phyloP scores from a whole-genome alignment of 208 protist genomes.

The Lotmaria passim region DNA sequence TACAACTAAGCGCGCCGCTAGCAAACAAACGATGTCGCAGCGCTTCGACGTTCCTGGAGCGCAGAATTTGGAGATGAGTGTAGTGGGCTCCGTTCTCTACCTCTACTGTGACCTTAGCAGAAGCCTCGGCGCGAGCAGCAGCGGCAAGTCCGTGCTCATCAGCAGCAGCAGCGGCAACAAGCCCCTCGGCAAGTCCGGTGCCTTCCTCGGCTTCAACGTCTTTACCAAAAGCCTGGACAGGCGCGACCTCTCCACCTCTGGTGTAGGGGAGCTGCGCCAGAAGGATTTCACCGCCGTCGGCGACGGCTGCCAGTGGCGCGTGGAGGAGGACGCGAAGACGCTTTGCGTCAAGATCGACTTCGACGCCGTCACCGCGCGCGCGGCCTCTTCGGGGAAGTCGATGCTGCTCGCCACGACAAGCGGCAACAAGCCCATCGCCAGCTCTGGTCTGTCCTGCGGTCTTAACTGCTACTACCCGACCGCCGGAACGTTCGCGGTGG shows the following conservation, averaged over 20 bases:
- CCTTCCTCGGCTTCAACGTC: slow-evolving; percentile 79
- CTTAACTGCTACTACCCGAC: slow-evolving; percentile 73
- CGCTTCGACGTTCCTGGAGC: slow-evolving; percentile 32
- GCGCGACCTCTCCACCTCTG: slow-evolving; percentile 35
- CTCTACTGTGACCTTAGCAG: slow-evolving; percentile 71
- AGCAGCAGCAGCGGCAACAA: slow-evolving; percentile 80
- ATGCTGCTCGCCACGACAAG: slow-evolving; percentile 66
- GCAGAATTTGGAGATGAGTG: slow-evolving; percentile 65
- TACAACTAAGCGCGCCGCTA: no score
- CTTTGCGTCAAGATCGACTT: slow-evolving; percentile 80
- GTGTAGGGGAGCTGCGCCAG: slow-evolving; percentile 33
- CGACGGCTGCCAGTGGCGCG: slow-evolving; percentile 55
- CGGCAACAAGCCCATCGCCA: slow-evolving; percentile 75
- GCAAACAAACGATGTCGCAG: slow-evolving; percentile 11
- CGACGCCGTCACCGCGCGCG: slow-evolving; percentile 35
- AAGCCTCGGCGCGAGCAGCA: slow-evolving; percentile 59
- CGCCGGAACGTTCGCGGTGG: slow-evolving; percentile 38
- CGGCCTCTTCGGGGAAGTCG: slow-evolving; percentile 68
- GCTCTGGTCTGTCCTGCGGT: slow-evolving; percentile 66
- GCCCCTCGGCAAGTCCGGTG: slow-evolving; percentile 70
- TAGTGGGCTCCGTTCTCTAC: slow-evolving; percentile 41
- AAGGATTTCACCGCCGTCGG: slow-evolving; percentile 48
- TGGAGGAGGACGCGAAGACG: slow-evolving; percentile 48
- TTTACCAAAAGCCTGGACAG: slow-evolving; percentile 63
- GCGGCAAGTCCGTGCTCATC: slow-evolving; percentile 76